Conservation (phyloP, 306 rosid species). For the Albizia julibrissin region DNA sequence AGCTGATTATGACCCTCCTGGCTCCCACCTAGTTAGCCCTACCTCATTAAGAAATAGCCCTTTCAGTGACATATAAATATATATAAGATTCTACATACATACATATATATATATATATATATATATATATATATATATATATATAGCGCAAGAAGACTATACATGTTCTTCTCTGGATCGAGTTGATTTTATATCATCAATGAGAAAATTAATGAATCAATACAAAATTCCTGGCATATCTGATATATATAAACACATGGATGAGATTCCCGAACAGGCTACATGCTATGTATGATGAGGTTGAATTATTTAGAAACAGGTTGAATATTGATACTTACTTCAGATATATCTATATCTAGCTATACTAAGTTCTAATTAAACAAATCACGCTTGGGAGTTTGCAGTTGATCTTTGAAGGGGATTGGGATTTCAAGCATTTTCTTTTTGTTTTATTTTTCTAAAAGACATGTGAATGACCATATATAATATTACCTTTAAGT, state of each 20-base stretch:
- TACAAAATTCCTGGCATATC: not conserved
- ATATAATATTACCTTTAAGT: not conserved
- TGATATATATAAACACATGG: not conserved
- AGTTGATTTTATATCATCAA: not conserved
- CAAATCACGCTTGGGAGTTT: not conserved
- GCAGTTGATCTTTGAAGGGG: not conserved
- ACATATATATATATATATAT: no score
- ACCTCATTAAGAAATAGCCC: not conserved
- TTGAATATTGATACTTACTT: not conserved
- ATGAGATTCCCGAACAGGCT: not conserved
- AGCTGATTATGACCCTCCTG: conserved; percentile 37
- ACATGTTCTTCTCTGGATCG: not conserved
- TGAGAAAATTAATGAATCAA: not conserved
- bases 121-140: not conserved
- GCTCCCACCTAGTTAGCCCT: conserved; percentile 34
- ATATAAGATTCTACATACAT: not conserved
- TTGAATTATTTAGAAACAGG: not conserved
- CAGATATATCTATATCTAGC: not conserved
- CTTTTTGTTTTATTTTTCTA: no score
- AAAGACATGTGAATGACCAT: not conserved
- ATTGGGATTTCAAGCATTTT: not conserved
- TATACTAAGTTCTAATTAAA: not conserved
- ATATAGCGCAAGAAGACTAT: not conserved
- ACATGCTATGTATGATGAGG: not conserved
- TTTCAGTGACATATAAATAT: not conserved